Conservation (phyloP, 805 yeast genomes). For the Myxozyma lipomycoides region DNA sequence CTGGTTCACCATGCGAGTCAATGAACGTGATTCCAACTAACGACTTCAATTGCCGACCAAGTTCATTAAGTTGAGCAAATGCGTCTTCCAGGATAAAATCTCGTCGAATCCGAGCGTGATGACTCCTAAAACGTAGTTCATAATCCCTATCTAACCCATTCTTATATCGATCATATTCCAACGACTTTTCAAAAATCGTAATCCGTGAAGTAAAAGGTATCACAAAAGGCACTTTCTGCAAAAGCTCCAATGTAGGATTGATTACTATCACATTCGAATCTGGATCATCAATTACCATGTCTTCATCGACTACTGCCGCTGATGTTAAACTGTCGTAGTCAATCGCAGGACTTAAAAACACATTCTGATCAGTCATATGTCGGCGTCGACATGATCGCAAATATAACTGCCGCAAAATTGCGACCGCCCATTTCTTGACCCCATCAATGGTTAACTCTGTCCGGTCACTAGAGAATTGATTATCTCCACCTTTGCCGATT, state of each 20-base stretch:
- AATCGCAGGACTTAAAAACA: slow-evolving; percentile 45
- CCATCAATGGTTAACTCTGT: slow-evolving; percentile 1
- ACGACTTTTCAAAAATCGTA: slow-evolving; percentile 60
- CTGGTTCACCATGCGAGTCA: slow-evolving; percentile 65
- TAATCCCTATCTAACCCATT: slow-evolving; percentile 27
- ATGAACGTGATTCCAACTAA: slow-evolving; percentile 61
- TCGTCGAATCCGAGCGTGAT: slow-evolving; percentile 58
- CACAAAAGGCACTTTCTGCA: slow-evolving; percentile 70
- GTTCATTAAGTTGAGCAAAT: slow-evolving; percentile 50
- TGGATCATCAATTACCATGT: slow-evolving; percentile 26
- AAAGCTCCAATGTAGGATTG: slow-evolving; percentile 44
- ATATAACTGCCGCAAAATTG: slow-evolving; percentile 60
- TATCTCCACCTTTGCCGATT: slow-evolving; percentile 10
- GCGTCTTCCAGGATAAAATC: slow-evolving; percentile 75
- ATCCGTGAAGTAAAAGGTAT: slow-evolving; percentile 74
- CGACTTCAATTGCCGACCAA: slow-evolving; percentile 56
- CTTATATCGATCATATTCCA: slow-evolving; percentile 49
- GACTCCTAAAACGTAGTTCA: slow-evolving; percentile 14
- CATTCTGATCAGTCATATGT: slow-evolving; percentile 47
- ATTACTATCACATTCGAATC: slow-evolving; percentile 32
- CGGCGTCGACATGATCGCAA: slow-evolving; percentile 59
- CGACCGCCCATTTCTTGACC: slow-evolving; percentile 38
- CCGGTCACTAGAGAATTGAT: neutral
- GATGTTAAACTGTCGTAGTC: slow-evolving; percentile 41
- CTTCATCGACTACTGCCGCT: slow-evolving; percentile 46